These are phyloP conservation scores for Blastosporella zonata DNA, from an alignment of 1,284 basidiomycete genomes.

Conservation along the genomic window DNA sequence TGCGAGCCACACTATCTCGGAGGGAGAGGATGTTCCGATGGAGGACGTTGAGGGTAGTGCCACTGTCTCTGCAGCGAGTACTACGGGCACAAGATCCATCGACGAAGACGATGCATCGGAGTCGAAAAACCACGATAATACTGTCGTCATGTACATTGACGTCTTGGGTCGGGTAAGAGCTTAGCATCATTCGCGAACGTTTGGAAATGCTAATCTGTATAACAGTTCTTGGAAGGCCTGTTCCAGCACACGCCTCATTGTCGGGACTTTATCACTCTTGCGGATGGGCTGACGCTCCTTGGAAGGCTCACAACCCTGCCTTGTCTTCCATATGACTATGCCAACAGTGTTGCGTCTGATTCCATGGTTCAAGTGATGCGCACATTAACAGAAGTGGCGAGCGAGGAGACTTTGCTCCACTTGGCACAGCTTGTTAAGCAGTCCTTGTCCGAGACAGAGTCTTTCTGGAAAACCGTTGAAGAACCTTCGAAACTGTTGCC, in stretches of 20 bases:
- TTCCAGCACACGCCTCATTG: constrained; percentile 91
- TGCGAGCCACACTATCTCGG: constrained; percentile 20
- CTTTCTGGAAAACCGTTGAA: constrained; percentile 63
- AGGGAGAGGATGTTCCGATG: constrained; percentile 49
- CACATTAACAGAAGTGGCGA: constrained; percentile 84
- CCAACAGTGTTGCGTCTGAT: constrained; percentile 77
- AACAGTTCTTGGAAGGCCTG: constrained; percentile 91
- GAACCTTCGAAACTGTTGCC: constrained; percentile 59
- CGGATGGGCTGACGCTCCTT: constrained; percentile 75
- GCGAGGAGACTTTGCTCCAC: constrained; percentile 72
- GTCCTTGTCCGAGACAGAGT: constrained; percentile 68
- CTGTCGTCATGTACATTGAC: constrained; percentile 74
- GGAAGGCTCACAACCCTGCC: constrained; percentile 80
- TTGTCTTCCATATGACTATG: constrained; percentile 89
- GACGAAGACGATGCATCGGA: constrained; percentile 33
- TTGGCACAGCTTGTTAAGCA: constrained; percentile 71
- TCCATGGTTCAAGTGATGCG: constrained; percentile 87
- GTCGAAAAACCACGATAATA: constrained; percentile 64
- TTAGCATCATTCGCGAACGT: constrained; percentile 3
- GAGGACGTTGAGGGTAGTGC: constrained; percentile 39
- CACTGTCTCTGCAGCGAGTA: constrained; percentile 10
- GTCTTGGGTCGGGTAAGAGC: constrained; percentile 70
- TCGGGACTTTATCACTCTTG: constrained; percentile 81
- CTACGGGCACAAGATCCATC: constrained; percentile 21
- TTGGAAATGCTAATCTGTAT: constrained; percentile 7